phyloP scores from a whole-genome alignment of 2,329 filamentous ascomycete genomes.

The Podosphaera fusca region DNA sequence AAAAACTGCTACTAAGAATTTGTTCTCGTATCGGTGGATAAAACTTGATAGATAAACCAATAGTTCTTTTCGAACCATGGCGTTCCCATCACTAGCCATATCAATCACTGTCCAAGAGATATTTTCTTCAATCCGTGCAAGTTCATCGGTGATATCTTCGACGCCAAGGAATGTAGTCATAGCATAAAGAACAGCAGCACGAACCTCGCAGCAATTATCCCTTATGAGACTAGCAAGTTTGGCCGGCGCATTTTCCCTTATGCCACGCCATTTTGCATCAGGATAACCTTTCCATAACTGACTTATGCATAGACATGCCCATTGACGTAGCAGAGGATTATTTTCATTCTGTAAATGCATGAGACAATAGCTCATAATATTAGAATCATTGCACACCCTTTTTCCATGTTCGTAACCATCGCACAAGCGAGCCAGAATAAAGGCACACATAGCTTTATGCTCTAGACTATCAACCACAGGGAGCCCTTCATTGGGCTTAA shows the following conservation, averaged over 20 bases:
- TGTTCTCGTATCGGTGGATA: conserved; percentile 70
- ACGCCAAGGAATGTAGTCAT: conserved; percentile 89
- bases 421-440: conserved; percentile 93
- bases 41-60: conserved; percentile 87
- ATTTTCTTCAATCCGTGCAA: conserved; percentile 73
- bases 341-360: conserved; percentile 64
- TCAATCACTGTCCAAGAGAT: conserved; percentile 74
- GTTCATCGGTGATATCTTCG: conserved; percentile 73
- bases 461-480: conserved; percentile 76
- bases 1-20: conserved; percentile 76
- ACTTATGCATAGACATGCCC: conserved; percentile 86
- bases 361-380: conserved; percentile 75
- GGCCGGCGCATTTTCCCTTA: conserved; percentile 57
- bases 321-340: conserved; percentile 75
- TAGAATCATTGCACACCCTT: conserved; percentile 70
- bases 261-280: conserved; percentile 91
- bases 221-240: conserved; percentile 61
- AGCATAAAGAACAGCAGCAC: conserved; percentile 79
- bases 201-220: conserved; percentile 76
- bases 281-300: conserved; percentile 82
- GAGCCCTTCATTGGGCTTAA: conserved; percentile 63
- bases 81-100: conserved; percentile 84
- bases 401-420: conserved; percentile 84
- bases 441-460: conserved; percentile 96
- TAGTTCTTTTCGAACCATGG: conserved; percentile 80